Percentiles rank a stretch among this genome's conserved stretches.
Evolutionary conservation across 768 basidiomycete species (phyloP).

Genomic region (Jaapia argillacea): DNA sequence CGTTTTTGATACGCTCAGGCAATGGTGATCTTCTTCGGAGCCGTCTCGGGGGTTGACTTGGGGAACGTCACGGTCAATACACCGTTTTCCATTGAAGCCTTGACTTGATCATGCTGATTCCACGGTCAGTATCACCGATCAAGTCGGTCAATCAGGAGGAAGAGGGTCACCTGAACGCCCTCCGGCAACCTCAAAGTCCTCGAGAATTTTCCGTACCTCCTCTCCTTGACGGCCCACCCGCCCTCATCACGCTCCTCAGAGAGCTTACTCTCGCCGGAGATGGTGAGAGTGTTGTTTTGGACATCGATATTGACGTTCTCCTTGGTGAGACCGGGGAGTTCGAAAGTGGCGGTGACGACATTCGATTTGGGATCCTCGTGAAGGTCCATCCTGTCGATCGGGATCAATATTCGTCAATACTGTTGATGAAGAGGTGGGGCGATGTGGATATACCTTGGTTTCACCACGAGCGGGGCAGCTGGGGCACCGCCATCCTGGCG

Average conservation of each 20-base stretch:
- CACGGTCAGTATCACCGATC: constrained; percentile 5
- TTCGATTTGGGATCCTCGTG: constrained; percentile 32
- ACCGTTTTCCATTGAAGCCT: constrained; percentile 41
- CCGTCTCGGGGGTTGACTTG: constrained; percentile 26
- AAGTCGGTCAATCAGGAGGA: no score
- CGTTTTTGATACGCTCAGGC: no score
- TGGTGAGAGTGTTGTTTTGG: constrained; percentile 33
- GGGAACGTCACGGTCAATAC: constrained; percentile 45
- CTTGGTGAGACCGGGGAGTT: constrained; percentile 43
- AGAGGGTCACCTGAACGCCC: constrained; percentile 43
- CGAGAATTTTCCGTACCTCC: constrained; percentile 37
- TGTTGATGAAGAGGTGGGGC: background rate
- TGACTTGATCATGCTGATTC: constrained; percentile 31
- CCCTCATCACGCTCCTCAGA: constrained; percentile 22
- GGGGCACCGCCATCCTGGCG: background rate
- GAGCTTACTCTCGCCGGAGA: constrained; percentile 32
- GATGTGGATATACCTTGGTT: constrained; percentile 16
- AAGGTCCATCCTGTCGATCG: constrained; percentile 36
- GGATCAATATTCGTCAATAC: background rate
- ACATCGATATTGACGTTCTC: constrained; percentile 38
- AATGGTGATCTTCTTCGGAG: constrained; percentile 26
- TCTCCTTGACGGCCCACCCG: constrained; percentile 34
- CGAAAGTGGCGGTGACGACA: constrained; percentile 40
- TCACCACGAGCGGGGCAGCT: constrained; percentile 3
- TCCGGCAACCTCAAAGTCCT: constrained; percentile 36